phyloP scores from a whole-genome alignment of 1,284 basidiomycete genomes.

The Puccinia horiana region DNA sequence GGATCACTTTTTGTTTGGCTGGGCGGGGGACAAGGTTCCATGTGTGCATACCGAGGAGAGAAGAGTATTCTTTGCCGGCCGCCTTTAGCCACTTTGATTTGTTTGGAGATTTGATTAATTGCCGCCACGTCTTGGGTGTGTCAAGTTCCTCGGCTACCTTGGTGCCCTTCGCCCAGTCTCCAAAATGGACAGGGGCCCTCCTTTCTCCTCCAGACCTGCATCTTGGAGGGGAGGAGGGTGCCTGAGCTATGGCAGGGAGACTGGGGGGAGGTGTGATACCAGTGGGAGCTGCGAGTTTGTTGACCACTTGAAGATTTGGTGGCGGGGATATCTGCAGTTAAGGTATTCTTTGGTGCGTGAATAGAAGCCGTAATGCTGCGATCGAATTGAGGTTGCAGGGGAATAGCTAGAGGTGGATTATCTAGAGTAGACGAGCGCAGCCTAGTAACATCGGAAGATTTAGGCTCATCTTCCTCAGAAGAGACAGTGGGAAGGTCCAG shows the following conservation, averaged over 20 bases:
- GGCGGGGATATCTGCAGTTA: too few species aligned
- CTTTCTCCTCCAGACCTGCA: background rate
- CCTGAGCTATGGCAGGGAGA: background rate
- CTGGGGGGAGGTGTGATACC: background rate
- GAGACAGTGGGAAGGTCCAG: too few species aligned
- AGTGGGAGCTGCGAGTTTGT: background rate
- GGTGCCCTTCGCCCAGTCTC: too few species aligned
- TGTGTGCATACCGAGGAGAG: background rate
- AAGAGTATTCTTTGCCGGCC: background rate
- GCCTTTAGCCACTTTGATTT: constrained; percentile 7
- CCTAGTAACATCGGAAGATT: too few species aligned
- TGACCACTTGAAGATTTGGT: background rate
- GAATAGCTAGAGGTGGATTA: too few species aligned
- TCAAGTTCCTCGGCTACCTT: background rate
- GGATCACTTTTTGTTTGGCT: too few species aligned
- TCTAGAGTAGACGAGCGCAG: too few species aligned
- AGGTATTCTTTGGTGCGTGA: background rate
- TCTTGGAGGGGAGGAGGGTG: background rate
- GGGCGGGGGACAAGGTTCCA: too few species aligned
- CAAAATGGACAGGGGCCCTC: background rate
- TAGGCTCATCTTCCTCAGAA: too few species aligned
- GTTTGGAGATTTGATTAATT: too few species aligned
- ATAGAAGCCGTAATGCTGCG: background rate
- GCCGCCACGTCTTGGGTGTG: background rate
- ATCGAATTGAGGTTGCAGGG: too few species aligned